Conservation (phyloP, 176 grass and related monocot species). For the Themeda triandra region DNA sequence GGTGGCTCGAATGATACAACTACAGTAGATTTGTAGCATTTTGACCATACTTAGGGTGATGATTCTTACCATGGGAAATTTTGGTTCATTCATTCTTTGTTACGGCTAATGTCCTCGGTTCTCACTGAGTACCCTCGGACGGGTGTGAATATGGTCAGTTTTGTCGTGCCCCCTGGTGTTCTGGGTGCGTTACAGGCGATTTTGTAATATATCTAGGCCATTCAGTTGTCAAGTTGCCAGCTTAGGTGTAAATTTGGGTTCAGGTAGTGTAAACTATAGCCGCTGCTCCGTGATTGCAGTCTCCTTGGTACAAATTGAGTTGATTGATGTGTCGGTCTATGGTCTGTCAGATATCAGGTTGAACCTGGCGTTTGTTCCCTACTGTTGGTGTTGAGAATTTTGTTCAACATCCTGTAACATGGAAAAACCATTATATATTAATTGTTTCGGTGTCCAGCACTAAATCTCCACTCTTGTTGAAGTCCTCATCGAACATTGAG, state of each 20-base stretch:
- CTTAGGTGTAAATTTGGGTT: slow-evolving; percentile 32
- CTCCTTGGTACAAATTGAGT: neutral
- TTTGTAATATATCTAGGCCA: slow-evolving; percentile 36
- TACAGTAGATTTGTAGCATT: slow-evolving; percentile 41
- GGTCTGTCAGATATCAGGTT: neutral
- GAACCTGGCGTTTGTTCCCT: too few species aligned
- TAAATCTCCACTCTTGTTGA: neutral
- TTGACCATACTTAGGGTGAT: slow-evolving; percentile 44
- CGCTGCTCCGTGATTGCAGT: neutral
- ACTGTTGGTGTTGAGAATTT: neutral
- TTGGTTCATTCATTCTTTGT: slow-evolving; percentile 43
- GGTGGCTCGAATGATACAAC: slow-evolving; percentile 27
- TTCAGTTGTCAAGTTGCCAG: neutral
- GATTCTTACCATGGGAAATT: slow-evolving; percentile 31
- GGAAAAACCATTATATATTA: neutral
- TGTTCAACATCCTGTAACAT: neutral
- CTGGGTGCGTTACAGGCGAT: neutral
- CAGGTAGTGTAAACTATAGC: neutral
- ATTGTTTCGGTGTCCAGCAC: neutral
- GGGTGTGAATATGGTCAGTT: slow-evolving; percentile 34
- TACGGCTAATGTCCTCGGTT: slow-evolving; percentile 1
- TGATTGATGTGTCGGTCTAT: neutral
- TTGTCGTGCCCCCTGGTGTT: slow-evolving; percentile 15
- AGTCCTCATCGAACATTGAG: neutral
- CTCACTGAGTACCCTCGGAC: neutral